Base-by-base conservation (phyloP, 768 basidiomycete genomes). In the Chalciporus piperatus region DNA sequence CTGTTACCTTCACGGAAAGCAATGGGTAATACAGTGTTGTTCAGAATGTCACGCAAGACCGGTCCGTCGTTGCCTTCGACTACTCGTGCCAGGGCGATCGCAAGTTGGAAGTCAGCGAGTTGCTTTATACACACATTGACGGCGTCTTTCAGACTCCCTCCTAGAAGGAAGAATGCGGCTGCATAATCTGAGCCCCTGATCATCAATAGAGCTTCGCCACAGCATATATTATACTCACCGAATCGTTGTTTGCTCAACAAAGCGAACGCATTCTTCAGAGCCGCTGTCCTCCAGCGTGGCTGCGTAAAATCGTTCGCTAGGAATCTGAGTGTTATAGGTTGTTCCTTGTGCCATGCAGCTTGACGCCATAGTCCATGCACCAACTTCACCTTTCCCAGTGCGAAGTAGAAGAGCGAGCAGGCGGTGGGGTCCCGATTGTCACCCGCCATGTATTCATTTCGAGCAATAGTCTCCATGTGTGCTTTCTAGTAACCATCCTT, bases 331-430 rank as follows among this genome's bases (percentile, higher is more conserved):
- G 92, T 98, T 47, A 84, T 62, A 6, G 76, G 61, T 60, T 97
- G 93, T 59, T 98, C 97, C 58, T 83, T 88, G 59, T 98, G 95
- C 82, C 93, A 94, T 2, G 83, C 82, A 1, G 94, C 92, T 65
- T 98, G 97, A 61, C 91, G 81, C 97, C 97, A 99, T 12, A 99
- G 76, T 6, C 94, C 92, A 55, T 93, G 89, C 0, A 99, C 93
- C 10, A 98, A 79, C 62, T 92, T 93, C 51, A 82, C 79, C 65
- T 98, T 98, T 13, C 92, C 89, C 12, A 99, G 72, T 3, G 97
- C 95, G 59, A 99, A 97, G 69, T 98, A 99, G 67, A 88, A 90
- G 39, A 99, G 74, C 6, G 91, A 94, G 60, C 94, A 95, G 7
- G 82, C 72, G 5, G 86, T 87, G 6, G 97, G 97, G 70, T 99